phyloP scores from a whole-genome alignment of 306 rosid species.

The Casuarina cunninghamiana region DNA sequence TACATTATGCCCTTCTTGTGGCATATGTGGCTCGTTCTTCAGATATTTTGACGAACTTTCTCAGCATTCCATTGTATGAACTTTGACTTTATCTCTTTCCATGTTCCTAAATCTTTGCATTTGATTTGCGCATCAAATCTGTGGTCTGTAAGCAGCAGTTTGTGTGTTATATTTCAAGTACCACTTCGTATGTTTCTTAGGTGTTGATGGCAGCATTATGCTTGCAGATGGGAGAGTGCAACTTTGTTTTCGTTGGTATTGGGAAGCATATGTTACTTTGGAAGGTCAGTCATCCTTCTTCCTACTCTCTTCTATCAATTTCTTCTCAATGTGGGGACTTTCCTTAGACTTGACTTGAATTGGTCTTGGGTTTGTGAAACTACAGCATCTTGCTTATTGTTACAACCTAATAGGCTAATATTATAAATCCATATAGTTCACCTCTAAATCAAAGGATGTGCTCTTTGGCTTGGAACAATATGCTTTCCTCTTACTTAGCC shows the following conservation, averaged over 20 bases:
- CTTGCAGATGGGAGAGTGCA: constrained; percentile 87
- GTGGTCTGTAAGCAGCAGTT: constrained; percentile 3
- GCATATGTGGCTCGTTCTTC: constrained; percentile 79
- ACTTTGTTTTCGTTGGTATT: constrained; percentile 65
- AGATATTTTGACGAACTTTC: constrained; percentile 67
- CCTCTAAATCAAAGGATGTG: background rate
- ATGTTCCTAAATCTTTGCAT: background rate
- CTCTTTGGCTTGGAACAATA: background rate
- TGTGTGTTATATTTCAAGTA: constrained; percentile 20
- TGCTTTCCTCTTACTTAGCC: background rate
- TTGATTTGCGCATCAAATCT: constrained; percentile 11
- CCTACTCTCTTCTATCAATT: background rate
- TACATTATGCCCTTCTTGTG: constrained; percentile 79
- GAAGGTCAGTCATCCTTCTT: constrained; percentile 61
- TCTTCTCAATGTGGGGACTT: constrained; percentile 11
- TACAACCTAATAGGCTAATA: background rate
- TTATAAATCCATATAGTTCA: background rate
- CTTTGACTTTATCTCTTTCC: constrained; percentile 20
- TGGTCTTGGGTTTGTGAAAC: background rate
- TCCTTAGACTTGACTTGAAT: background rate
- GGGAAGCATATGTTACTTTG: constrained; percentile 74
- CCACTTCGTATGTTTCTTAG: constrained; percentile 30
- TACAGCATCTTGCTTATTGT: background rate
- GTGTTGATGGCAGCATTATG: constrained; percentile 50
- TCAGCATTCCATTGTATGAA: constrained; percentile 63